These are phyloP conservation scores for Candida germanica DNA, from an alignment of 805 yeast species.

Conservation along the genomic window DNA sequence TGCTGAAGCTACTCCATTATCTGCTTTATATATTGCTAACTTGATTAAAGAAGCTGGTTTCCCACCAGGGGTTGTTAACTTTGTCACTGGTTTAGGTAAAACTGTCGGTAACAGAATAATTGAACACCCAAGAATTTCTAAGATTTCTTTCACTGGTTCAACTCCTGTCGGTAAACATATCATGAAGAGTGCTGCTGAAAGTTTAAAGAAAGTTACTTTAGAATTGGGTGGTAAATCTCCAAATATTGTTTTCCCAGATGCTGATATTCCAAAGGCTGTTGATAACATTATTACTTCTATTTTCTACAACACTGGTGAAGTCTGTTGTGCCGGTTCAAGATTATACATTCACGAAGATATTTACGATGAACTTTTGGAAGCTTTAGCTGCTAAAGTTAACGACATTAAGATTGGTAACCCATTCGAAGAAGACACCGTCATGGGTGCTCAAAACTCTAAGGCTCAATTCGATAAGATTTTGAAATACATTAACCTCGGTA, in stretches of 20 bases:
- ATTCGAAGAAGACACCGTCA: conserved; percentile 70
- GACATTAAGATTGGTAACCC: conserved; percentile 75
- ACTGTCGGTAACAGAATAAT: conserved; percentile 81
- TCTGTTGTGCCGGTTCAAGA: conserved; percentile 94
- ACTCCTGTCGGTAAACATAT: conserved; percentile 85
- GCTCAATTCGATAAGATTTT: conserved; percentile 76
- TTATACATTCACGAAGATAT: conserved; percentile 81
- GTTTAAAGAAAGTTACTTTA: conserved; percentile 85
- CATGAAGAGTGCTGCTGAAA: conserved; percentile 74
- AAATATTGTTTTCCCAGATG: conserved; percentile 82
- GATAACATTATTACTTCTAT: conserved; percentile 77
- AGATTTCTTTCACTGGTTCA: conserved; percentile 94
- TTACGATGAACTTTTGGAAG: conserved; percentile 71
- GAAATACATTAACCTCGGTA: conserved; percentile 72
- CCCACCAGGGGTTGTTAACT: conserved; percentile 88
- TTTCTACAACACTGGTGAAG: conserved; percentile 93
- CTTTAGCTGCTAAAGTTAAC: conserved; percentile 56
- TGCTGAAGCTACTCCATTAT: conserved; percentile 89
- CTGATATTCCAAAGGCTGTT: conserved; percentile 73
- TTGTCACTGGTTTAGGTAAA: conserved; percentile 83
- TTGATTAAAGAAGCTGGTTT: conserved; percentile 78
- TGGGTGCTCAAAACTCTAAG: conserved; percentile 91
- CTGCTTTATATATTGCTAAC: conserved; percentile 73
- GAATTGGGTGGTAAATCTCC: conserved; percentile 98
- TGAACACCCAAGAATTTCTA: conserved; percentile 75